These are phyloP conservation scores for Micractinium sp. DNA, from an alignment of 139 green algal genomes.

Conservation along the genomic window DNA sequence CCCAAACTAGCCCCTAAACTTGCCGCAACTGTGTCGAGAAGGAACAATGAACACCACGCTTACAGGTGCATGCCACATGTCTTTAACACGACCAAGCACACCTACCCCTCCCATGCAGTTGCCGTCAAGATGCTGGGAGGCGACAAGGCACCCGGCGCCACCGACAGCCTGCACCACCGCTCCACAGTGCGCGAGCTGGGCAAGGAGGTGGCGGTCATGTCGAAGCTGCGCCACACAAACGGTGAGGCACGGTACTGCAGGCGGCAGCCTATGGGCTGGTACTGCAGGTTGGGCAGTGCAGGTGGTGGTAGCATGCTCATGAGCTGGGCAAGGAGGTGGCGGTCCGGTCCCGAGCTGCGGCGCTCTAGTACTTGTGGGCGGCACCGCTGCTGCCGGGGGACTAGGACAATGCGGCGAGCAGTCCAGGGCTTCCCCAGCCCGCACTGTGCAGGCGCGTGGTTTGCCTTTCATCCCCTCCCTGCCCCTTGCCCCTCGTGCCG, in stretches of 20 bases:
- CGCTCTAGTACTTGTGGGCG: no score
- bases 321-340: no score
- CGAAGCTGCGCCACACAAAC: conserved; percentile 54
- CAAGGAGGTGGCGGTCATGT: conserved; percentile 53
- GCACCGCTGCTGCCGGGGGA: not conserved
- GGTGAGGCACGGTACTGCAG: not conserved
- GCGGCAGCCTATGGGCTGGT: no score
- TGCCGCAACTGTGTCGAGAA: no score
- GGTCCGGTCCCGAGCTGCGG: not conserved
- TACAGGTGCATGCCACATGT: not conserved
- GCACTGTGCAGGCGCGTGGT: no score
- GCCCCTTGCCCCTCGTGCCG: not conserved
- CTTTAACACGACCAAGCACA: not conserved
- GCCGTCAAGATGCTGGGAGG: conserved; percentile 58
- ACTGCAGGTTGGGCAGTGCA: no score
- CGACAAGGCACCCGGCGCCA: not conserved
- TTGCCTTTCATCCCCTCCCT: not conserved
- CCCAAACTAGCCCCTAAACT: no score
- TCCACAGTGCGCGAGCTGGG: not conserved
- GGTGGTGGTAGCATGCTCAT: no score
- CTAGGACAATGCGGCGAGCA: no score
- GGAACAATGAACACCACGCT: not conserved
- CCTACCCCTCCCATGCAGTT: conserved; percentile 30
- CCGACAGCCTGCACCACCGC: not conserved
- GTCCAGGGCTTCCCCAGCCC: no score